Evolutionary conservation across 768 basidiomycete genomes (phyloP).

Genomic region (Boletus sp.): DNA sequence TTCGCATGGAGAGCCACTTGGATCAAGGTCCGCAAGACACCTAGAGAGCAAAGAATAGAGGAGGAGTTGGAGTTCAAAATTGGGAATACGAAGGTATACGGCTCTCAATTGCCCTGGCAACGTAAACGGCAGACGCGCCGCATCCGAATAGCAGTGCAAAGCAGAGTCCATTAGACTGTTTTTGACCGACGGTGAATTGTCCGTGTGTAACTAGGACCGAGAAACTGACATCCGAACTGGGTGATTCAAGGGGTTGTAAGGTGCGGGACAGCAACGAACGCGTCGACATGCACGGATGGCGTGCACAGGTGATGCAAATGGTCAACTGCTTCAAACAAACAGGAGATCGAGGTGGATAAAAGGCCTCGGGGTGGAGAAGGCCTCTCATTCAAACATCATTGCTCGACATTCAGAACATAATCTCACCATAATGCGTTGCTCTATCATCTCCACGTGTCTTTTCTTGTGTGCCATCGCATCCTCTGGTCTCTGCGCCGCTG

Average conservation of each 20-base stretch:
- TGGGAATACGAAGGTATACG: background rate
- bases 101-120: conserved; percentile 2
- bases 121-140: background rate
- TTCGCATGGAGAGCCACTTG: background rate
- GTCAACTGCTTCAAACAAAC: conserved; percentile 2
- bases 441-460: conserved; percentile 7
- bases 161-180: background rate
- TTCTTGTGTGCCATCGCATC: conserved; percentile 16
- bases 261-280: background rate
- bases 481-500: conserved; percentile 12
- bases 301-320: conserved; percentile 13
- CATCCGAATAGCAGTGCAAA: conserved; percentile 10
- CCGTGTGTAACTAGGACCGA: background rate
- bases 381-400: background rate
- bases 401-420: background rate
- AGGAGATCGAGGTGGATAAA: conserved; percentile 11
- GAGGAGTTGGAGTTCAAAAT: background rate
- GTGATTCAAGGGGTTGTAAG: background rate
- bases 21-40: background rate
- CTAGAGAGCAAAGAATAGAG: background rate
- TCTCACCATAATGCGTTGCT: conserved; percentile 19
- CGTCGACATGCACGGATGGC: background rate
- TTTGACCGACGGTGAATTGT: background rate
- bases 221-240: background rate
- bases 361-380: background rate